Conservation (phyloP, 2,329 filamentous ascomycete species). For the Verticillium klebahnii region DNA sequence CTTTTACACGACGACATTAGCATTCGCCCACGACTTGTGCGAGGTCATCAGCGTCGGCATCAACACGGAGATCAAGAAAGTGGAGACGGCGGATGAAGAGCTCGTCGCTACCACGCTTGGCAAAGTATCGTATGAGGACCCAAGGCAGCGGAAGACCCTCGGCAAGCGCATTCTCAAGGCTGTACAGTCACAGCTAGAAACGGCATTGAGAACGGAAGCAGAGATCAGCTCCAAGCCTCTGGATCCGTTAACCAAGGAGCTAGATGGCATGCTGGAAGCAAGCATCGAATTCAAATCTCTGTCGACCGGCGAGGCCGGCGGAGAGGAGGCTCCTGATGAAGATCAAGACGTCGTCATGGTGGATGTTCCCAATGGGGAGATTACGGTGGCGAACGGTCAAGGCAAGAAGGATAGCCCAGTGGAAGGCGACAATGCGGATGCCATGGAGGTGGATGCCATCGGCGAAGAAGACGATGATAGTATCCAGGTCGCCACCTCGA, state of each 20-base stretch:
- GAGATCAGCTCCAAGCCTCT: conserved; percentile 68
- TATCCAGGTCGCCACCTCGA: conserved; percentile 42
- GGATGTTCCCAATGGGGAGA: conserved; percentile 42
- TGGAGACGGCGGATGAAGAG: conserved; percentile 18
- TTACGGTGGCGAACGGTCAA: conserved; percentile 34
- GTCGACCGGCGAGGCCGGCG: conserved; percentile 24
- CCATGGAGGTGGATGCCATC: conserved; percentile 30
- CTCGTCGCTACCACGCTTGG: conserved; percentile 14
- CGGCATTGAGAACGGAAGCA: conserved; percentile 74
- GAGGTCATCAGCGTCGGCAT: conserved; percentile 50
- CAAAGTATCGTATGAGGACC: conserved; percentile 57
- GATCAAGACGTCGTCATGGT: conserved; percentile 47
- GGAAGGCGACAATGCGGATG: conserved; percentile 30
- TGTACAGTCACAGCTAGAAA: conserved; percentile 72
- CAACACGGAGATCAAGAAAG: conserved; percentile 31
- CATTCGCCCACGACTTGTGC: conserved; percentile 54
- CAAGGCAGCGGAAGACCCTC: conserved; percentile 77
- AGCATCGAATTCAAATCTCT: conserved; percentile 53
- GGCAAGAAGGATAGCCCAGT: conserved; percentile 16
- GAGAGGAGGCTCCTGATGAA: conserved; percentile 33
- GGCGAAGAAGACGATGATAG: conserved; percentile 33
- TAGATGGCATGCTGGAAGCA: conserved; percentile 68
- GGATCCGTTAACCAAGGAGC: conserved; percentile 65
- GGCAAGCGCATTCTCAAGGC: conserved; percentile 85
- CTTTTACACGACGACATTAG: conserved; percentile 52